A percentile compares a stretch with the other conserved stretches of the same genome.
These are phyloP conservation scores for Tylopilus sp. DNA, from an alignment of 768 basidiomycete species.

Conservation along the genomic window DNA sequence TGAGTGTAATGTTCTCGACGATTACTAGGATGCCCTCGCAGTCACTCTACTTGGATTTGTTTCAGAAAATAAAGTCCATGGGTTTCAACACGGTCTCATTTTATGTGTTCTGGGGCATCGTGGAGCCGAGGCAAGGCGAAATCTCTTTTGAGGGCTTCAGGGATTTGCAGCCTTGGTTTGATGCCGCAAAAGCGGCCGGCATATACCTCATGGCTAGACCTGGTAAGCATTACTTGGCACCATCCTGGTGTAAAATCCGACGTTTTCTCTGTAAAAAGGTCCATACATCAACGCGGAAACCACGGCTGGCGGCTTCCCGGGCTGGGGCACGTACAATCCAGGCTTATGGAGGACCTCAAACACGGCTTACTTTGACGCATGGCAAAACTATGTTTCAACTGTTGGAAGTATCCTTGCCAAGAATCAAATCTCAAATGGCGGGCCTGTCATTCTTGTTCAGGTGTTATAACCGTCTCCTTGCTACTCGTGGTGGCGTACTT, in stretches of 20 bases:
- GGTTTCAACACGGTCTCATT: conserved; percentile 43
- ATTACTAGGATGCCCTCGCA: conserved; percentile 35
- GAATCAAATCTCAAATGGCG: conserved; percentile 59
- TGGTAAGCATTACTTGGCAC: conserved; percentile 9
- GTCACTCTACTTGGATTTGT: conserved; percentile 42
- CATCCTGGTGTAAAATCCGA: not conserved
- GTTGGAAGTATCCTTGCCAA: conserved; percentile 47
- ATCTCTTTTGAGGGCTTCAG: conserved; percentile 51
- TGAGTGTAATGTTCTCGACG: not conserved
- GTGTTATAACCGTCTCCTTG: conserved; percentile 24
- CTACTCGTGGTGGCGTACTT: conserved; percentile 17
- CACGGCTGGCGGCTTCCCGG: conserved; percentile 47
- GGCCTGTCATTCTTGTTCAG: conserved; percentile 45
- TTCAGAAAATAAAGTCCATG: conserved; percentile 57
- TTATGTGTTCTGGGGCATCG: conserved; percentile 55
- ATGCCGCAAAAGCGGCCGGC: conserved; percentile 27
- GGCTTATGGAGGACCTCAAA: conserved; percentile 49
- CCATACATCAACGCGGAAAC: conserved; percentile 30
- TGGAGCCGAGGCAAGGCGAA: conserved; percentile 42
- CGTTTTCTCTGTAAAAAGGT: conserved; percentile 6
- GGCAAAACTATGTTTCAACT: conserved; percentile 52
- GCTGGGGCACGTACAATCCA: conserved; percentile 55
- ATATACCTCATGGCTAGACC: conserved; percentile 28
- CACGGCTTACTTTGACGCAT: conserved; percentile 44
- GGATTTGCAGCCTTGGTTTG: conserved; percentile 28